Base-by-base conservation (phyloP, 805 yeast species). In the Yarrowia osloensis region DNA sequence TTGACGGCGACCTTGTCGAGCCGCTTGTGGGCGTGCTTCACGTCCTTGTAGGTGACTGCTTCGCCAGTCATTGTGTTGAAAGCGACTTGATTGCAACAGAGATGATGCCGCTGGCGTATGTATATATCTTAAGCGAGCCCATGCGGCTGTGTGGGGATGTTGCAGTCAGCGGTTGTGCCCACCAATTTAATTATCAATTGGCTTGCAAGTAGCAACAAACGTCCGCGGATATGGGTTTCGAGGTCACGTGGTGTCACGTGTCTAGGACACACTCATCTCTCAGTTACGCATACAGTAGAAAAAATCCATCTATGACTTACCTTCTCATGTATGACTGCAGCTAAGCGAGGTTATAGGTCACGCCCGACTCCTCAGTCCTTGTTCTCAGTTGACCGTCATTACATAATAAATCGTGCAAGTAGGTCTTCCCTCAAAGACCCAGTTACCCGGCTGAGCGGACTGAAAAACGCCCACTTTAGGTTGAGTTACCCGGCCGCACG, bases 1-100 rank as follows among this genome's bases (percentile, higher is more conserved):
- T 40, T 57, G 28, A 57, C 63, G 3, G 49, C 63, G n/a, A 57
- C 63, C 37, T 57, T 26, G n/a, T 39, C 49, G 19, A 57, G 35
- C 3, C 63, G 63, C 22, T 57, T 29, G 49, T 57, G 63, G 3
- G 63, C 63, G 3, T 57, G 49, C 19, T 57, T 57, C 17, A 57
- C 49, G 37, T 57, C 63, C 39, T 57, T 57, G 21, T 57, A 57
- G 8, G 37, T 26, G 19, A 21, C 21, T 33, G 8, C 28, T 39
- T 26, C 24, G 33, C 40, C 40, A 12, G 62, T 26, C 62, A 55
- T 55, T 21, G 61, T 22, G 28, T 47, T 29, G 13, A 21, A 28
- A 31, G 57, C 24, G 35, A 47, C 35, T 31, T 29, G 37, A n/a
- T 37, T 49, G 33, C 33, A 12, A 6, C 15, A 13, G 22, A n/a